A percentile compares a stretch with the other conserved stretches of the same genome.
Conservation (phyloP, 1,284 basidiomycete species). For the Trichosporon ovoides region DNA sequence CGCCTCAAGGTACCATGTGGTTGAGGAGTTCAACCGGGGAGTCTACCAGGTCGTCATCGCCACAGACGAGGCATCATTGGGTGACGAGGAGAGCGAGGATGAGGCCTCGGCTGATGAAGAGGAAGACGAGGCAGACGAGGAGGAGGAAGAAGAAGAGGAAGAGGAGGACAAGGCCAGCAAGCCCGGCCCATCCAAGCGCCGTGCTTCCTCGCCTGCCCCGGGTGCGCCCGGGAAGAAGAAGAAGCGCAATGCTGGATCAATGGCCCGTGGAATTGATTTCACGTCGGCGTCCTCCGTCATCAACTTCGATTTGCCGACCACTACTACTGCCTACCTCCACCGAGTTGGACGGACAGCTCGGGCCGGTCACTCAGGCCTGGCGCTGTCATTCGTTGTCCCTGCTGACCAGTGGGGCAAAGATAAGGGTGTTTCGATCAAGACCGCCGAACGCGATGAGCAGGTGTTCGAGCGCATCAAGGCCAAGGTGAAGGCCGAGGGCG, state of each 20-base stretch:
- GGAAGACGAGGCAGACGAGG: constrained; percentile 47
- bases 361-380: constrained; percentile 87
- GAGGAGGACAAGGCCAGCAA: constrained; percentile 33
- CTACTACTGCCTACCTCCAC: constrained; percentile 85
- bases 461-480: constrained; percentile 73
- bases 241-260: constrained; percentile 67
- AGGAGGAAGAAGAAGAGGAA: constrained; percentile 47
- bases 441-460: constrained; percentile 66
- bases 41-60: constrained; percentile 99
- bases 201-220: constrained; percentile 30
- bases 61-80: constrained; percentile 75
- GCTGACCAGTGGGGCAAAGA: constrained; percentile 67
- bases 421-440: constrained; percentile 55
- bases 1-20: constrained; percentile 93
- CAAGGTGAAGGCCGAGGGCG: constrained; percentile 62
- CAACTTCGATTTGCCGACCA: constrained; percentile 93
- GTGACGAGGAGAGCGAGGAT: constrained; percentile 51
- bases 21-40: constrained; percentile 98
- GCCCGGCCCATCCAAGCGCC: constrained; percentile 41
- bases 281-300: constrained; percentile 95
- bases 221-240: constrained; percentile 28
- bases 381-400: constrained; percentile 85
- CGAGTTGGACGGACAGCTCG: constrained; percentile 94
- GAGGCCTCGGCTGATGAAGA: no score
- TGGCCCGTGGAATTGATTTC: constrained; percentile 95